A percentile compares a stretch with the other conserved stretches of the same genome.
These are phyloP conservation scores for Caryopteris hybrid DNA, from an alignment of 305 asterid genomes.

Conservation along the genomic window DNA sequence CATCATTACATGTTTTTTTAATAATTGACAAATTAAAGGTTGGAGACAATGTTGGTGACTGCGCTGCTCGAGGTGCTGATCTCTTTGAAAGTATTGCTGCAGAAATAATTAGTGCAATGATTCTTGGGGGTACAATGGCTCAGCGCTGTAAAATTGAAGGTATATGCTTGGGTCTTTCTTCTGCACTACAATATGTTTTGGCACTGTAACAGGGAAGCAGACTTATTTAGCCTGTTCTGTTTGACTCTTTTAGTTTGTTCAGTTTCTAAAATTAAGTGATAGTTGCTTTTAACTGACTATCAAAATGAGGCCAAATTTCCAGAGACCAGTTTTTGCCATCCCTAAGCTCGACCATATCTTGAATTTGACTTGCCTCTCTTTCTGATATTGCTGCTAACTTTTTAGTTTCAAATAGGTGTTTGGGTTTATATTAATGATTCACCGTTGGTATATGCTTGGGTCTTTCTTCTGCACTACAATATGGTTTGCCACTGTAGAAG, in stretches of 20 bases:
- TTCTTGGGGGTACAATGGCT: slow-evolving; percentile 99
- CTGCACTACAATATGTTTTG: slow-evolving; percentile 8
- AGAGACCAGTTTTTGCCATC: background rate
- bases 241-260: no score
- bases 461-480: slow-evolving; percentile 11
- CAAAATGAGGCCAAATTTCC: background rate
- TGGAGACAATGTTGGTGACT: slow-evolving; percentile 99
- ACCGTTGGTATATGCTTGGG: slow-evolving; percentile 45
- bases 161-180: slow-evolving; percentile 19
- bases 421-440: no score
- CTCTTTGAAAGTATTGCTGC: slow-evolving; percentile 99
- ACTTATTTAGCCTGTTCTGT: background rate
- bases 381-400: slow-evolving; percentile 1
- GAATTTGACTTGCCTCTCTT: slow-evolving; percentile 9
- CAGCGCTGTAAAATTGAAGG: slow-evolving; percentile 96
- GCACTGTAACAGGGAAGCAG: background rate
- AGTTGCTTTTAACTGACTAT: background rate
- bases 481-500: background rate
- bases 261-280: slow-evolving; percentile 12
- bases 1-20: slow-evolving; percentile 12
- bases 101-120: slow-evolving; percentile 99
- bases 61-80: slow-evolving; percentile 99
- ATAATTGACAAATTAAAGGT: slow-evolving; percentile 49
- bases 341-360: slow-evolving; percentile 1
- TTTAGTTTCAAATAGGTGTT: background rate